Base-by-base conservation (phyloP, 1,139 yeast genomes). In the Pichia sp. region DNA sequence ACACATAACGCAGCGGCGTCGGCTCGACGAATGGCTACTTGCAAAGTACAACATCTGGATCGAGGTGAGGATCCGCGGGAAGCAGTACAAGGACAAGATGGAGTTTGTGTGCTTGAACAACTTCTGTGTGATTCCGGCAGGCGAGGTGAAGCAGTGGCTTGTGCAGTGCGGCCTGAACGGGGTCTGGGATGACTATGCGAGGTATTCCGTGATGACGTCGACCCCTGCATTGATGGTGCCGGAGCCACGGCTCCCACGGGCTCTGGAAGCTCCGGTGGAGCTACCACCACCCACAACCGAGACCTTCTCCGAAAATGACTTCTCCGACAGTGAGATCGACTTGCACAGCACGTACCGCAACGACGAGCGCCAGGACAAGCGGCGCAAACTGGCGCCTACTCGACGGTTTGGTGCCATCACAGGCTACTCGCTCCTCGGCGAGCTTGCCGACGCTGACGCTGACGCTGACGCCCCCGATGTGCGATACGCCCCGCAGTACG, bases 41-140 rank as follows among this genome's bases (percentile, higher is more conserved):
- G 53, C 47, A 4, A 44, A 36, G n/a, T 41, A 22, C 23, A 40
- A 46, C 12, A 49, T 52, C 12, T 52, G 55, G 55, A n/a, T 58
- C 5, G 39, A 54, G 3, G n/a, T 53, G 18, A 31, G 50, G 5
- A 28, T 57, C 18, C 52, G 49, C 19, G 51, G 52, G 2, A 53
- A 44, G 26, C 8, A 26, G 16, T 56, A 25, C 43, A 22, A 30
- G 3, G 39, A 39, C 2, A 16, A 12, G 9, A 21, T 51, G 23
- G 60, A 60, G 19, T 19, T 55, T 10, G 51, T 28, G 5, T 53
- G 51, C n/a, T 48, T 31, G 10, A 37, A 44, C 43, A 9, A 22
- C 19, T 41, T 44, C 30, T n/a, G 9, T 7, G 12, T 44, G 6
- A 34, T 49, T 12, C 46, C 42, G 1, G 7, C 21, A 4, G 8